Evolutionary conservation across 371 early-diverging fungal species (phyloP), one percentile per base, ranked within the genome.

Genomic region (Caulochytrium protostelioides): DNA sequence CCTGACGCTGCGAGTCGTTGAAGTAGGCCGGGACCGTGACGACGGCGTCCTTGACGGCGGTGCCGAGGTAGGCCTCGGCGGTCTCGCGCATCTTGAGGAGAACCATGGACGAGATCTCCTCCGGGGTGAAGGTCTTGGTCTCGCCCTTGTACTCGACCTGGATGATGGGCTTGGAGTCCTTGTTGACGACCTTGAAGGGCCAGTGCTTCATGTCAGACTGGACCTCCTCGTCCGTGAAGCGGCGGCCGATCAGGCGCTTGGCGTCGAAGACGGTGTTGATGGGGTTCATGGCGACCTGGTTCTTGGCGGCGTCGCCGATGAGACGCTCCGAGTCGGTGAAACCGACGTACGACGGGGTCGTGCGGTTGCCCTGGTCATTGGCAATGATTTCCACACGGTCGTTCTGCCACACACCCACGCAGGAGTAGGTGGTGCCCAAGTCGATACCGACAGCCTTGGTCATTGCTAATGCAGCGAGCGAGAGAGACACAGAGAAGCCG

Each of bases 361-460:
- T 90, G 49, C 87, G 74, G 72, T 83, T 81, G 54, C 91, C 97
- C 68, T 91, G 89, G 63, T 79, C 83, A 72, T 94, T 91, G 62
- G 92, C 84, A 61, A 89, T 83, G 55, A 86, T 84, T 62, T 87
- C 91, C 40, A 85, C 87, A 48, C 80, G 41, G 57, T 87, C 94
- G 64, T 87, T 84, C 61, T 81, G 81, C 56, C 82, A 87, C 37
- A 87, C 87, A 59, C 83, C 94, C 50, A 97, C 90, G 65, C 97
- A 97, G 44, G 90, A 89, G 80, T 97, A 95, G 56, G 98, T 98
- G 55, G 98, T 98, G 60, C 99, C 98, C 60, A 99, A 74, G 75
- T 98, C 94, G 49, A 62, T 57, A 42, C 62, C 62, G 28, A 61
- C 40, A 24, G 50, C 56, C 33, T 47, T 47, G 42, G 35, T 19